phyloP scores from a whole-genome alignment of 208 protist genomes.

The Jaenimonas drosophilae region DNA sequence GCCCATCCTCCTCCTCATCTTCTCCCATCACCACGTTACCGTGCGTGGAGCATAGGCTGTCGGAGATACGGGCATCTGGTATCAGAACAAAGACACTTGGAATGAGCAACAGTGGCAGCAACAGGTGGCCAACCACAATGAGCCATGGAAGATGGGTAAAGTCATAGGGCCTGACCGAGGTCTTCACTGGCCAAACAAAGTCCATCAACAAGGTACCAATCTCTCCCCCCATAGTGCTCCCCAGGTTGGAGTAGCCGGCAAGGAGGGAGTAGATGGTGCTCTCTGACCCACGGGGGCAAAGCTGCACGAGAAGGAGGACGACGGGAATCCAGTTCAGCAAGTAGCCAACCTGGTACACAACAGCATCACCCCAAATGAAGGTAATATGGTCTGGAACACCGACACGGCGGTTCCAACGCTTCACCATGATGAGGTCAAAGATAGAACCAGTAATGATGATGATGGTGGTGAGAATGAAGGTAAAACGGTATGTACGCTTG shows the following conservation, averaged over 20 bases:
- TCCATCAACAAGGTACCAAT: slow-evolving; percentile 47
- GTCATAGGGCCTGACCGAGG: slow-evolving; percentile 29
- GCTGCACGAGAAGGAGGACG: slow-evolving; percentile 30
- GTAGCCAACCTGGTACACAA: slow-evolving; percentile 28
- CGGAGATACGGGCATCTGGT: slow-evolving; percentile 34
- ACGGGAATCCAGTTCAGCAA: slow-evolving; percentile 41
- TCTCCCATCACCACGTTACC: too few species aligned
- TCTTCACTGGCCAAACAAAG: slow-evolving; percentile 21
- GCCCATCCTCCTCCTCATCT: too few species aligned
- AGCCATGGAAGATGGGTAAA: slow-evolving; percentile 48
- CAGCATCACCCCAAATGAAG: slow-evolving; percentile 46
- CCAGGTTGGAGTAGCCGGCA: slow-evolving; percentile 27
- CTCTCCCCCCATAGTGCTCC: slow-evolving; percentile 21
- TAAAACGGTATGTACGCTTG: slow-evolving; percentile 14
- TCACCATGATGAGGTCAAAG: slow-evolving; percentile 41
- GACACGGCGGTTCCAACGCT: slow-evolving; percentile 25
- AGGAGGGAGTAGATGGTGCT: slow-evolving; percentile 34
- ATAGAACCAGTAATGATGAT: slow-evolving; percentile 15
- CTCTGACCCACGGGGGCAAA: slow-evolving; percentile 46
- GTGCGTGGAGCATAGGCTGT: too few species aligned
- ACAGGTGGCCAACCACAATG: slow-evolving; percentile 39
- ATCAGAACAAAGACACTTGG: slow-evolving; percentile 55
- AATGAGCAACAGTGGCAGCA: slow-evolving; percentile 36
- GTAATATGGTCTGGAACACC: slow-evolving; percentile 26
- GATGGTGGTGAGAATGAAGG: slow-evolving; percentile 20